phyloP scores from a whole-genome alignment of 2,329 filamentous ascomycete species.

The Erysiphe neolycopersici region DNA sequence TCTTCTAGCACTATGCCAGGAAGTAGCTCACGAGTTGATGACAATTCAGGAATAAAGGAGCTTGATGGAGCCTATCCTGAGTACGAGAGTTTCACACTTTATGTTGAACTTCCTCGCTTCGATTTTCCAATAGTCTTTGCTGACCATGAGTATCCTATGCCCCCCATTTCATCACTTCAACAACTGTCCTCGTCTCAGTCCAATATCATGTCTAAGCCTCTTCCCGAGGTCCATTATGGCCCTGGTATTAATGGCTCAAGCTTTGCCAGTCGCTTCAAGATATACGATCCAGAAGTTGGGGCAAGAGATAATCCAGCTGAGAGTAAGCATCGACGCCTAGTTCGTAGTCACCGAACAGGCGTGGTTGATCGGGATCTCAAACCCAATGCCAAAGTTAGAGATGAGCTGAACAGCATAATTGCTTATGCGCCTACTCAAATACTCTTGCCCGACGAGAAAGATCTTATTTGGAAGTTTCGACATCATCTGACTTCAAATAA shows the following conservation, averaged over 20 bases:
- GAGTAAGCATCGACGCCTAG: constrained; percentile 74
- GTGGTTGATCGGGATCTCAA: constrained; percentile 86
- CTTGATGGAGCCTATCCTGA: neutral
- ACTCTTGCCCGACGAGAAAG: constrained; percentile 72
- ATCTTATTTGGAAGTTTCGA: constrained; percentile 90
- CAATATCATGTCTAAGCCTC: constrained; percentile 47
- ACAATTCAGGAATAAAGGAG: neutral
- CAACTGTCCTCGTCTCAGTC: constrained; percentile 35
- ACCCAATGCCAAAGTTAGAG: constrained; percentile 82
- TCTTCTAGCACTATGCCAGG: constrained; percentile 11
- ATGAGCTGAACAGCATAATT: constrained; percentile 78
- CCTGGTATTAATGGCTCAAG: constrained; percentile 56
- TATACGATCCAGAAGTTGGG: constrained; percentile 85
- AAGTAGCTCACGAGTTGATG: constrained; percentile 13
- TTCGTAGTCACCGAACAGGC: constrained; percentile 74
- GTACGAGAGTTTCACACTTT: constrained; percentile 49
- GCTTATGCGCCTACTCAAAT: constrained; percentile 79
- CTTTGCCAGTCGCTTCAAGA: constrained; percentile 38
- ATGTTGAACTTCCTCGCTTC: constrained; percentile 78
- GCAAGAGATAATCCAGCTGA: constrained; percentile 81
- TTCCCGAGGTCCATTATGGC: constrained; percentile 70
- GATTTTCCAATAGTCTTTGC: constrained; percentile 91
- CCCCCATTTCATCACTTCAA: constrained; percentile 52
- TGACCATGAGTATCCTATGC: constrained; percentile 73
- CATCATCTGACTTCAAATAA: constrained; percentile 89